Evolutionary conservation across 352 stramenopile genomes (phyloP).

Genomic region (Saprolegnia diclina): DNA sequence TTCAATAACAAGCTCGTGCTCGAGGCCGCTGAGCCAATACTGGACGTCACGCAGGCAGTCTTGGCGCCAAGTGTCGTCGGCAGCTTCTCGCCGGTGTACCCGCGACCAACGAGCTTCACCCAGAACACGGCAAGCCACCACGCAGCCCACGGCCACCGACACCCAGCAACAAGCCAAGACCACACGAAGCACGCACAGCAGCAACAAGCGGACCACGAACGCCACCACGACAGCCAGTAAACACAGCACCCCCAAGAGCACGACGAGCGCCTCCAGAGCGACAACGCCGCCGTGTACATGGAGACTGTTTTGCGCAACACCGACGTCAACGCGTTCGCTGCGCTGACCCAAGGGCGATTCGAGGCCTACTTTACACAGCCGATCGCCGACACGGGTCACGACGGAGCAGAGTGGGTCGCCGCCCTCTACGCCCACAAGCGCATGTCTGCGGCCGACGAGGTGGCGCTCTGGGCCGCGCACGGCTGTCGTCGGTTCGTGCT

Average conservation of each 20-base stretch:
- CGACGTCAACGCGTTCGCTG: background rate
- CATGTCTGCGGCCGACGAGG: background rate
- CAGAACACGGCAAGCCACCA: background rate
- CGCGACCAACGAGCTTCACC: background rate
- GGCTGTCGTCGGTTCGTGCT: background rate
- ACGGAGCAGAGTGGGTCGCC: no score
- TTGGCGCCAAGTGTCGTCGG: background rate
- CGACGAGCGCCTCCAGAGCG: background rate
- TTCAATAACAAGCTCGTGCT: background rate
- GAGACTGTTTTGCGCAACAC: conserved; percentile 3
- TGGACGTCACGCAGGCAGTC: background rate
- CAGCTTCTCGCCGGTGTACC: background rate
- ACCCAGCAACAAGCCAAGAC: no score
- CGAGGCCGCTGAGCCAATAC: background rate
- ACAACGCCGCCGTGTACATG: conserved; percentile 5
- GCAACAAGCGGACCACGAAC: background rate
- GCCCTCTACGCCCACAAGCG: background rate
- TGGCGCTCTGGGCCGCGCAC: background rate
- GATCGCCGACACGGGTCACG: background rate
- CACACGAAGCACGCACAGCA: no score
- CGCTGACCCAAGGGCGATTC: background rate
- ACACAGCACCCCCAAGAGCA: background rate
- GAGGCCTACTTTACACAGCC: background rate
- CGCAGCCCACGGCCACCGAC: background rate
- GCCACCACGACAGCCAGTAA: background rate